Base-by-base conservation (phyloP, 495 filamentous ascomycete genomes). In the Podospora pseudocomata region DNA sequence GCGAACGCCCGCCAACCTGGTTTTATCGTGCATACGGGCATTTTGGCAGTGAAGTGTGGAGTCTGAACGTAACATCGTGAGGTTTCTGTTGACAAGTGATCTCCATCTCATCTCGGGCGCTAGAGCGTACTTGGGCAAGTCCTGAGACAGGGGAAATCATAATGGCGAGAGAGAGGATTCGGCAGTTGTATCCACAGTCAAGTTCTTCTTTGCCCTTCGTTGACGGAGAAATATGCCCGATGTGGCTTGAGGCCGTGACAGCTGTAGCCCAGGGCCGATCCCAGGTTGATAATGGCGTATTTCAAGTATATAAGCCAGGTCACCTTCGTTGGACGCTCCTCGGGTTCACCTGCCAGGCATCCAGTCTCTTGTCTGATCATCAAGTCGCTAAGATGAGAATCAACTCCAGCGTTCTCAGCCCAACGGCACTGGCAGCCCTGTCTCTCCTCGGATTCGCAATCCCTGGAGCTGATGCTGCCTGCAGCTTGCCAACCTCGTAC, bases 401-500 rank as follows among this genome's bases (percentile, higher is more conserved):
- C 9, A 49, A 9, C 39, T 49, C 39, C 39, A 16, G 39, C 39
- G 2, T 49, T 1, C 39, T 49, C 39, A 49, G 39, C 39, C 39
- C 39, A 49, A 49, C 39, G 9, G 39, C 5, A 6, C 39, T 49
- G 39, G 39, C 39, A 49, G 15, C 39, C 39, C 39, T 49, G 5
- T 49, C 39, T 49, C 39, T 49, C 9, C 39, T 49, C 15, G 39
- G 39, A 16, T 49, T 49, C 1, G 39, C 13, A 49, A 49, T 49
- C 39, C 39, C 39, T 16, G 39, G 39, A 11, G 39, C 39, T 5
- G 39, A 49, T 13, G 39, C 39, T 49, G 39, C 39, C 2, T 88
- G 86, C 76, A 63, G 70, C 54, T 85, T 89, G 28, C 85, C 84
- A 1, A 83, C 83, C 5, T 82, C 77, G 3, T 87, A 87, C 72